Base-by-base conservation (phyloP, 139 green algal species). In the Micractinium conductrix region DNA sequence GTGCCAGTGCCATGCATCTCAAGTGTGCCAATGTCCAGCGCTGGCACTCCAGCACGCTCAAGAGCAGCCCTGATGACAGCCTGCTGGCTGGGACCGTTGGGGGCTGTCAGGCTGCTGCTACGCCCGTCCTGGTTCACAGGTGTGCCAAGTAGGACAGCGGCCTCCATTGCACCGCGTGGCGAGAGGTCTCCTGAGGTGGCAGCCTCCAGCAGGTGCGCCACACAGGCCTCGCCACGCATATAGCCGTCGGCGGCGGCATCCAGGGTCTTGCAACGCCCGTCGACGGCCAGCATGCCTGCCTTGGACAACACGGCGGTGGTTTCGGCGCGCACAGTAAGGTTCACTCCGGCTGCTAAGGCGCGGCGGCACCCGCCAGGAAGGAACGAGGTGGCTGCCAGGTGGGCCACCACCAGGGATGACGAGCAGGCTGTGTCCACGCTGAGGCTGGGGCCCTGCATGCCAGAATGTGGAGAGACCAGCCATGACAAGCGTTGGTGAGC, bases 71-170 rank as follows among this genome's bases (percentile, higher is more conserved):
- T 84, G 0, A 98, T 87, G 21, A 95, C 95, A 8, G 67, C 86
- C 85, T 97, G 95, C 92, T 98, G 96, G 30, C 92, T 90, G 10
- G 94, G 95, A 1, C 96, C 96, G 76, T 96, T 96, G 60, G 96
- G 96, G 1, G 95, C 96, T 1, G 95, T 98, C 24, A 98, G 89
- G 65, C 85, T 90, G 87, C 90, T 96, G 84, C 92, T 96, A 33
- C 95, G 89, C 0, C 96, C 96, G 86, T 98, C 96, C 88, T 98
- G 96, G 87, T 97, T 97, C 28, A 98, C 94, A 0, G 90, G 89
- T 21, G 89, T 92, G 8, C 92, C 95, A 2, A 72, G 86, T n/a
- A n/a, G 24, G 33, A 97, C 42, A 0, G 94, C 22, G 4, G 89
- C 90, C 17, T 91, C 48, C 21, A 30, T 0, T 60, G 42, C 2